These are phyloP conservation scores for Colletotrichum horii DNA, from an alignment of 2,329 filamentous ascomycete genomes.

Conservation along the genomic window DNA sequence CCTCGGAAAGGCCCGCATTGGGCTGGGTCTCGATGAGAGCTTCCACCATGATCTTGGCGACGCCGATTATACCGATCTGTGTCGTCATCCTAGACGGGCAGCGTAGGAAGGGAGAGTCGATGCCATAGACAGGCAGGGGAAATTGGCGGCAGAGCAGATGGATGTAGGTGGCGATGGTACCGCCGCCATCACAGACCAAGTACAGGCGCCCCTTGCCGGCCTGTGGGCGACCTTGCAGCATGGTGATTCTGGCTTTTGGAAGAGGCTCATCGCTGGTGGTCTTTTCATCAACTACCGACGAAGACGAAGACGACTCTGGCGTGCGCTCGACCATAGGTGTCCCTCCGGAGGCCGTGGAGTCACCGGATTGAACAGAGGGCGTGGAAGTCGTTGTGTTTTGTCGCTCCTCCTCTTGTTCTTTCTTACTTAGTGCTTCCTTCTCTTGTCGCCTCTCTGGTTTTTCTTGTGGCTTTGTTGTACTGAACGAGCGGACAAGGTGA, in stretches of 20 bases:
- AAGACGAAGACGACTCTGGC: not conserved
- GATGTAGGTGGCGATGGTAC: not conserved
- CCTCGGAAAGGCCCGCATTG: not conserved
- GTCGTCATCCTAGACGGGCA: not conserved
- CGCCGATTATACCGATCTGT: not conserved
- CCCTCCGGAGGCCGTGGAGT: not conserved
- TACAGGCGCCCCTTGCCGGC: not conserved
- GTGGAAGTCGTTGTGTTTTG: not conserved
- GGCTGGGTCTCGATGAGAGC: not conserved
- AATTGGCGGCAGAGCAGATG: not conserved
- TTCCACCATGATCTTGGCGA: not conserved
- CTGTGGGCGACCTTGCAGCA: not conserved
- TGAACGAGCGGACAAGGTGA: not conserved
- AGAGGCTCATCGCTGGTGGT: not conserved
- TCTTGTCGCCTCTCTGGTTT: not conserved
- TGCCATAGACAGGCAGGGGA: not conserved
- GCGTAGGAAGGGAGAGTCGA: not conserved
- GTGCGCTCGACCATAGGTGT: not conserved
- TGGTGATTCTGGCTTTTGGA: not conserved
- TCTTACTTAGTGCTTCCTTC: not conserved
- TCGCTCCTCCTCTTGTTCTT: not conserved
- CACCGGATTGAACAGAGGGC: not conserved
- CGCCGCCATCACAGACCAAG: not conserved
- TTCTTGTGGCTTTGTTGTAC: not conserved
- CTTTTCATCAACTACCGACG: not conserved